Percentiles rank a stretch among this genome's conserved stretches.
Evolutionary conservation across 2,329 filamentous ascomycete genomes (phyloP).

Genomic region (Colletotrichum magnum): DNA sequence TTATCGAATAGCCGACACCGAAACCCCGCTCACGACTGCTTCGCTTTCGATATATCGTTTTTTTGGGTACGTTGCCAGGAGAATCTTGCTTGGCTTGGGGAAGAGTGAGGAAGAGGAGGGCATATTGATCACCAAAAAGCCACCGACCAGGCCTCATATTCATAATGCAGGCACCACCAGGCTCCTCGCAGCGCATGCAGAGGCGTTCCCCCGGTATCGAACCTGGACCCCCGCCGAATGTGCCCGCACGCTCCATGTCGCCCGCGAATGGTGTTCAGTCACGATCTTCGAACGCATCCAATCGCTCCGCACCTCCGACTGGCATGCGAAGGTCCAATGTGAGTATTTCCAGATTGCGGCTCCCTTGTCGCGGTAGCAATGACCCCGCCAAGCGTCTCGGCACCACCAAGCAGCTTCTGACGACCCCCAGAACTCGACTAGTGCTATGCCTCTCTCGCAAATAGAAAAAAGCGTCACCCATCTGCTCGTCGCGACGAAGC

Average conservation of each 20-base stretch:
- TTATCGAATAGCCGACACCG: constrained; percentile 16
- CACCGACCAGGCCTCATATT: background rate
- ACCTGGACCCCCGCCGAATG: constrained; percentile 69
- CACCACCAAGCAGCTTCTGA: constrained; percentile 14
- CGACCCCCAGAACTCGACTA: constrained; percentile 51
- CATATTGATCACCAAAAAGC: constrained; percentile 4
- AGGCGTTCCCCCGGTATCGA: constrained; percentile 76
- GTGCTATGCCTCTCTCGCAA: constrained; percentile 85
- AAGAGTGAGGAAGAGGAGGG: constrained; percentile 30
- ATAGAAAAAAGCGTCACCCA: constrained; percentile 99
- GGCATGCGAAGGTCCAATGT: constrained; percentile 70
- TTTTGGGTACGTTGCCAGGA: constrained; percentile 22
- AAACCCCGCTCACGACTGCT: background rate
- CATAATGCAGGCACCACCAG: constrained; percentile 66
- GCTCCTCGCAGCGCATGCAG: constrained; percentile 68
- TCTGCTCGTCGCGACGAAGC: constrained; percentile 96
- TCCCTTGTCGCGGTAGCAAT: background rate
- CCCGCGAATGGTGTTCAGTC: constrained; percentile 70
- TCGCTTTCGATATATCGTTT: background rate
- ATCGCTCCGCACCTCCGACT: constrained; percentile 65
- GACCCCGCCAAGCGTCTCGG: background rate
- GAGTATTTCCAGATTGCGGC: constrained; percentile 53
- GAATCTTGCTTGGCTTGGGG: constrained; percentile 18
- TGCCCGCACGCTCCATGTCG: constrained; percentile 71
- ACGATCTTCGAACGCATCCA: constrained; percentile 76